Evolutionary conservation across 1,139 yeast species (phyloP).

Genomic region (Candida sanyaensis): DNA sequence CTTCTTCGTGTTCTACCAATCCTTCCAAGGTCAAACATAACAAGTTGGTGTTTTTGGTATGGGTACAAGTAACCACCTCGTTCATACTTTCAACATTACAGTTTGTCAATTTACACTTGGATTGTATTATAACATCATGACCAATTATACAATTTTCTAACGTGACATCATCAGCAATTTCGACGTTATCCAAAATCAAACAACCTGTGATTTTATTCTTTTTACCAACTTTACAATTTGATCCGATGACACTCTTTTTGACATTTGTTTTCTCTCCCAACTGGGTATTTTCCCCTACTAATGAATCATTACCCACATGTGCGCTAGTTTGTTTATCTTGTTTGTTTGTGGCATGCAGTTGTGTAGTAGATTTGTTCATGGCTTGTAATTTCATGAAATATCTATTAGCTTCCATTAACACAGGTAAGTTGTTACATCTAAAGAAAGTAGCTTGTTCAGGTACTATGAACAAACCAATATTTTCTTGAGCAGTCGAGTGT

Average conservation of each 20-base stretch:
- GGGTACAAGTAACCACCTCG: conserved; percentile 60
- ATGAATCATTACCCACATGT: conserved; percentile 84
- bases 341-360: conserved; percentile 18
- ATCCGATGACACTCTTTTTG: conserved; percentile 77
- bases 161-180: conserved; percentile 77
- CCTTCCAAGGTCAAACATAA: conserved; percentile 64
- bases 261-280: conserved; percentile 82
- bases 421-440: conserved; percentile 75
- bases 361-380: conserved; percentile 28
- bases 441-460: conserved; percentile 71
- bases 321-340: conserved; percentile 63
- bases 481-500: conserved; percentile 60
- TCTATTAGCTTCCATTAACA: conserved; percentile 91
- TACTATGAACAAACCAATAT: conserved; percentile 63
- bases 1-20: conserved; percentile 37
- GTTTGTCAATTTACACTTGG: conserved; percentile 63
- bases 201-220: conserved; percentile 89
- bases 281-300: conserved; percentile 59
- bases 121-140: conserved; percentile 56
- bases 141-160: conserved; percentile 93
- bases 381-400: conserved; percentile 61
- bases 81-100: conserved; percentile 86
- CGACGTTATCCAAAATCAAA: conserved; percentile 69
- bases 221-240: conserved; percentile 76
- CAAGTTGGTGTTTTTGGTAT: conserved; percentile 81